Evolutionary conservation across 208 protist genomes (phyloP), one percentile per base, ranked within the genome.

Genomic region (Acanthamoeba sp.): DNA sequence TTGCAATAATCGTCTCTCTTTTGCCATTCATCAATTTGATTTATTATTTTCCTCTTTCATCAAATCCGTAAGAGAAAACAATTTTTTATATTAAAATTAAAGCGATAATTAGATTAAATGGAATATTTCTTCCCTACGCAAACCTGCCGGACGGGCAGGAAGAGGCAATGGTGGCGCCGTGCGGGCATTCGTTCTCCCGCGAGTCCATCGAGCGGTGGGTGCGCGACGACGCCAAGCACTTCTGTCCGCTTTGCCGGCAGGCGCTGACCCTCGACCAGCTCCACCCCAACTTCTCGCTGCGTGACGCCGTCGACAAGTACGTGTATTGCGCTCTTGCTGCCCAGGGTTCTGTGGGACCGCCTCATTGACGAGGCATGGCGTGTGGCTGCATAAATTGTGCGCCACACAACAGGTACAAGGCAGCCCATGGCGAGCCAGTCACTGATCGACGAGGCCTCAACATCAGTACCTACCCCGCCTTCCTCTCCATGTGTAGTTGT

Each of bases 261-360:
- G 24, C 32, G 20, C 50, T 91, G 29, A 91, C 50, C 36, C 20
- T 71, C 2, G 85, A 91, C 32, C 57, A 91, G 38, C 52, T 91
- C 27, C 50, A 12, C 5, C 85, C 85, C 32, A 91, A 91, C 85
- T 91, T 66, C 55, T 42, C 57, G 4, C 59, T 91, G 18, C 50
- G 85, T 32, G 59, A 71, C 36, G 85, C 85, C 36, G 85, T 91
- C n/a, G 85, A 59, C n/a, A 91, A 71, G 85, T 91, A 66, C 48
- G 73, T 40, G 84, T 24, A 27, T 27, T 24, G 5, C 3, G 10
- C 20, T 62, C 3, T 62, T 16, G 55, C 22, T 16, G 55, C 20
- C 2, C 55, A 18, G n/a, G 48, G 48, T 55, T 76, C 18, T 76
- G 34, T 6, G 34, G 66, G 66, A 32, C 66, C 20, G 66, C 66